Evolutionary conservation across 768 basidiomycete genomes (phyloP).

Genomic region (Lentinula raphanica): DNA sequence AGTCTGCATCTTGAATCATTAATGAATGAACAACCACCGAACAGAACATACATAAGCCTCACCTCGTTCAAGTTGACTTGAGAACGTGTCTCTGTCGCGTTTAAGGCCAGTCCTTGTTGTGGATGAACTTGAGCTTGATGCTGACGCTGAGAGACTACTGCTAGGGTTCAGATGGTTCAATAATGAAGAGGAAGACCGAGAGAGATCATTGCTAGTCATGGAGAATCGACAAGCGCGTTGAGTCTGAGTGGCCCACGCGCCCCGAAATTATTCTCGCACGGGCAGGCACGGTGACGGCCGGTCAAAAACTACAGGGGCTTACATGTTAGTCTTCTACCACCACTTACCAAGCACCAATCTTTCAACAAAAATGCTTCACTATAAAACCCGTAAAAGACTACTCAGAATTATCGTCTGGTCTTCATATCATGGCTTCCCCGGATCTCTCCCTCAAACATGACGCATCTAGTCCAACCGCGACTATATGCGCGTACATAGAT

Average conservation of each 20-base stretch:
- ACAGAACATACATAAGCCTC: neutral
- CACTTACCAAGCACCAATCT: neutral
- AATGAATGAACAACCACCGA: neutral
- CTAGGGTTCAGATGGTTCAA: neutral
- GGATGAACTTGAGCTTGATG: no score
- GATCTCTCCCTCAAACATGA: neutral
- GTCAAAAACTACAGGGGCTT: neutral
- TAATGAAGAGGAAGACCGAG: neutral
- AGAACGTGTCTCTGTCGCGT: conserved; percentile 8
- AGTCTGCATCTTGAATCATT: neutral
- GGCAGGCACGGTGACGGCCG: neutral
- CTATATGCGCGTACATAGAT: neutral
- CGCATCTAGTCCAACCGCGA: neutral
- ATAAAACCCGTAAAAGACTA: neutral
- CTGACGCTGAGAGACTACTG: neutral
- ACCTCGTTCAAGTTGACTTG: conserved; percentile 12
- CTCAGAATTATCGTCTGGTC: neutral
- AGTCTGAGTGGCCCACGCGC: neutral
- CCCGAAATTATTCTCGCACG: neutral
- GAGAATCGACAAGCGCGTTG: neutral
- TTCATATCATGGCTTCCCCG: neutral
- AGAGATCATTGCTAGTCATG: neutral
- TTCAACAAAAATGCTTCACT: neutral
- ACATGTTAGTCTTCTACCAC: neutral
- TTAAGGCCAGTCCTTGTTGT: neutral